Evolutionary conservation across 176 grass and related monocot genomes (phyloP).

Genomic region (Themeda triandra): DNA sequence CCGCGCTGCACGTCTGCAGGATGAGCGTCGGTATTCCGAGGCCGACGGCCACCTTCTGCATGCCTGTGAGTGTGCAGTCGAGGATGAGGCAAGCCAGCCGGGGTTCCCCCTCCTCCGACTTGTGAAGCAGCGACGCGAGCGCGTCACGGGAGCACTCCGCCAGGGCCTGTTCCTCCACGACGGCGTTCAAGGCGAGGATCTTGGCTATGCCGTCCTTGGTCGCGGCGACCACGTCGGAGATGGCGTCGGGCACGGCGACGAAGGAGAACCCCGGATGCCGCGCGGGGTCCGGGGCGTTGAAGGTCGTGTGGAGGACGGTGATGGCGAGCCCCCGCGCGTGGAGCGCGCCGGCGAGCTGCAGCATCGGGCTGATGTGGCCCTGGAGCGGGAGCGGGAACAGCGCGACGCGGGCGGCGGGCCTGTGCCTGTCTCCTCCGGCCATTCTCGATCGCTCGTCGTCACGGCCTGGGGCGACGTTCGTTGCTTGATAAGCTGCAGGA

Average conservation of each 20-base stretch:
- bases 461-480: no score
- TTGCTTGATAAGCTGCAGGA: no score
- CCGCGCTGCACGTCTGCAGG: constrained; percentile 23
- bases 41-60: neutral
- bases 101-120: neutral
- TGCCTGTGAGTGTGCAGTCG: neutral
- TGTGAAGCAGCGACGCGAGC: neutral
- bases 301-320: constrained; percentile 33
- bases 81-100: neutral
- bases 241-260: neutral
- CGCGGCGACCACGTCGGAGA: neutral
- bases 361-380: constrained; percentile 47
- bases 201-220: neutral
- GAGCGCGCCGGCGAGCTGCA: constrained; percentile 34
- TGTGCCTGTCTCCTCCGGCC: neutral
- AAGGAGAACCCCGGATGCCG: constrained; percentile 4
- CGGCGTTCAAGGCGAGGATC: constrained; percentile 17
- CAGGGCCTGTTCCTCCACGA: neutral
- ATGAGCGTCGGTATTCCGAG: constrained; percentile 1
- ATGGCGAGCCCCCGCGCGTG: constrained; percentile 8
- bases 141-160: neutral
- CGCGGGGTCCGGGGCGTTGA: constrained; percentile 1
- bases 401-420: neutral
- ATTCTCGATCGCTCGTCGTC: neutral
- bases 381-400: constrained; percentile 40